These are phyloP conservation scores for Coprinellus micaceus DNA, from an alignment of 768 basidiomycete genomes.

Conservation along the genomic window DNA sequence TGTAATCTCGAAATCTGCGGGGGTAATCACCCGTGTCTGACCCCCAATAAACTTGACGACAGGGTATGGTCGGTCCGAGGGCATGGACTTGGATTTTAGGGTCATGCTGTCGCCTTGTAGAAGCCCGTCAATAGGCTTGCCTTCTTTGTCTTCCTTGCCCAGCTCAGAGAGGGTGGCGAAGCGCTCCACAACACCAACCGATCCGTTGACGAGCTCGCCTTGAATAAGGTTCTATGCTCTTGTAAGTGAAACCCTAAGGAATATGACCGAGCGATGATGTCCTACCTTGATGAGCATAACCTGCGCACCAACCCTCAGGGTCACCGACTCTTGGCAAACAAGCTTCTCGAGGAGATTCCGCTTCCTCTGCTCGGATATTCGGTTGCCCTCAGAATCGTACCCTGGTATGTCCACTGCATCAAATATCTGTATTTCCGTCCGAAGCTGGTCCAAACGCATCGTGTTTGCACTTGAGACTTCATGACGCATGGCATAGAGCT, in stretches of 20 bases:
- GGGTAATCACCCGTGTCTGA: slow-evolving; percentile 42
- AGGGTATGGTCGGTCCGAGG: slow-evolving; percentile 42
- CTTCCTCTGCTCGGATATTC: slow-evolving; percentile 35
- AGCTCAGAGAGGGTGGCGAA: slow-evolving; percentile 48
- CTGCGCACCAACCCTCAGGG: slow-evolving; percentile 72
- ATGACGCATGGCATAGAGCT: slow-evolving; percentile 48
- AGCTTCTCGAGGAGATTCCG: slow-evolving; percentile 52
- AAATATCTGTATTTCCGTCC: slow-evolving; percentile 37
- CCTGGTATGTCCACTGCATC: slow-evolving; percentile 44
- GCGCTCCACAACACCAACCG: slow-evolving; percentile 51
- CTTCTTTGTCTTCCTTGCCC: slow-evolving; percentile 32
- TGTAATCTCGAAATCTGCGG: slow-evolving; percentile 59
- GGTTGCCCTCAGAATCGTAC: slow-evolving; percentile 38
- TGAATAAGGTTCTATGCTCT: slow-evolving; percentile 71
- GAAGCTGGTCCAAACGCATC: slow-evolving; percentile 42
- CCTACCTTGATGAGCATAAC: slow-evolving; percentile 77
- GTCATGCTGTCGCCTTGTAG: background rate
- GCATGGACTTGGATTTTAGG: background rate
- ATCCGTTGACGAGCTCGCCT: slow-evolving; percentile 69
- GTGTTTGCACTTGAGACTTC: slow-evolving; percentile 43
- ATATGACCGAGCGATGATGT: too few relatives aligned
- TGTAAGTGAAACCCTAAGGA: too few relatives aligned
- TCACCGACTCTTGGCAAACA: slow-evolving; percentile 46
- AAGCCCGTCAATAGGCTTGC: background rate
- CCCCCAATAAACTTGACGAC: slow-evolving; percentile 57